phyloP scores from a whole-genome alignment of 441 rosid species.

The Geranium incanum region DNA sequence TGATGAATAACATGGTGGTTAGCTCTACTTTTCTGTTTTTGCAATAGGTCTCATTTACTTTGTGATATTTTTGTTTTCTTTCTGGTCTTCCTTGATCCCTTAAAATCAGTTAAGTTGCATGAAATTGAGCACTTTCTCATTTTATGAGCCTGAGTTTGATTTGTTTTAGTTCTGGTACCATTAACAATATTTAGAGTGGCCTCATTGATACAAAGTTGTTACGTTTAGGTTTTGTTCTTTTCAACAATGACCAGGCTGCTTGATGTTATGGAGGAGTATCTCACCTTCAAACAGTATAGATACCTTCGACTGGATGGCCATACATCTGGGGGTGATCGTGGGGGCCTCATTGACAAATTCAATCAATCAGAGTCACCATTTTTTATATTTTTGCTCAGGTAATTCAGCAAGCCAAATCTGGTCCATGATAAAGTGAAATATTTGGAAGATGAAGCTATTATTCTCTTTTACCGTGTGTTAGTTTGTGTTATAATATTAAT shows the following conservation, averaged over 20 bases:
- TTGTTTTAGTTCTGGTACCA: background rate
- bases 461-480: background rate
- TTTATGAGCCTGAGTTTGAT: background rate
- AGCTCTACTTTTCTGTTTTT: background rate
- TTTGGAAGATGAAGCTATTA: constrained; percentile 1
- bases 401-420: constrained; percentile 13
- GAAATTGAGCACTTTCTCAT: background rate
- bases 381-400: constrained; percentile 92
- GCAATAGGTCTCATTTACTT: background rate
- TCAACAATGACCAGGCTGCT: constrained; percentile 97
- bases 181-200: constrained; percentile 8
- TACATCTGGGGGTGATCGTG: constrained; percentile 90
- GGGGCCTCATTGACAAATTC: constrained; percentile 68
- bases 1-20: constrained; percentile 1
- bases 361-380: constrained; percentile 62
- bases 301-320: constrained; percentile 95
- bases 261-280: constrained; percentile 95
- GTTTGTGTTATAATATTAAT: constrained; percentile 1
- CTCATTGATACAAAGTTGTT: constrained; percentile 16
- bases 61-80: background rate
- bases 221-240: constrained; percentile 75
- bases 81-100: background rate
- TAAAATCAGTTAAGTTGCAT: background rate
- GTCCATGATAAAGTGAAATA: background rate
- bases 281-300: constrained; percentile 52